These are phyloP conservation scores for Aspergillus sp. DNA, from an alignment of 2,329 filamentous ascomycete genomes.

Conservation along the genomic window DNA sequence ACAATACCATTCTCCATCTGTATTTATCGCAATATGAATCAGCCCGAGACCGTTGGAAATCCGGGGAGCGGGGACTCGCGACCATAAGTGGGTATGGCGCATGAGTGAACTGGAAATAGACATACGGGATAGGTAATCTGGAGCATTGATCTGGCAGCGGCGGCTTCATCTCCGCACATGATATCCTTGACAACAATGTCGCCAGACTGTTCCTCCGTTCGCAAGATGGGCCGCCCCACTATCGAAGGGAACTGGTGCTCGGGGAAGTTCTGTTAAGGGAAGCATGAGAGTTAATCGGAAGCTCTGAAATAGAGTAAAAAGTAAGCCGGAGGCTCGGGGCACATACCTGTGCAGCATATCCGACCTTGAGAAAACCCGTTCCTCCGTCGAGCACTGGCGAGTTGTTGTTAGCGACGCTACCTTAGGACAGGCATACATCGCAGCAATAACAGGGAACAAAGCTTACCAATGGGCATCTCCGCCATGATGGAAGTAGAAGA, in stretches of 20 bases:
- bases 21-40: conserved; percentile 8
- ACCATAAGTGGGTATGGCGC: not conserved
- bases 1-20: conserved; percentile 99
- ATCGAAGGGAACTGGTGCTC: conserved; percentile 98
- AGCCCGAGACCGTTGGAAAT: conserved; percentile 3
- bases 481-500: conserved; percentile 37
- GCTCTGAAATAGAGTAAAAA: not conserved
- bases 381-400: conserved; percentile 92
- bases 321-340: conserved; percentile 25
- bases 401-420: conserved; percentile 22
- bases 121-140: conserved; percentile 92
- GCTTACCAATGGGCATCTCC: conserved; percentile 51
- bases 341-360: conserved; percentile 82
- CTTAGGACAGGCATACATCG: conserved; percentile 10
- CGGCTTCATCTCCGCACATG: conserved; percentile 99
- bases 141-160: conserved; percentile 91
- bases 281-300: not conserved
- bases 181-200: conserved; percentile 88
- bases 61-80: conserved; percentile 7
- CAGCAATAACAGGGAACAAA: conserved; percentile 5
- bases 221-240: conserved; percentile 94
- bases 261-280: conserved; percentile 79
- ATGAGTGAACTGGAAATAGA: conserved; percentile 10
- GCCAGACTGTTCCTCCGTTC: conserved; percentile 84
- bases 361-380: conserved; percentile 99